A percentile compares a stretch with the other conserved stretches of the same genome.
These are phyloP conservation scores for Neltuma alba DNA, from an alignment of 306 rosid genomes.

Conservation along the genomic window DNA sequence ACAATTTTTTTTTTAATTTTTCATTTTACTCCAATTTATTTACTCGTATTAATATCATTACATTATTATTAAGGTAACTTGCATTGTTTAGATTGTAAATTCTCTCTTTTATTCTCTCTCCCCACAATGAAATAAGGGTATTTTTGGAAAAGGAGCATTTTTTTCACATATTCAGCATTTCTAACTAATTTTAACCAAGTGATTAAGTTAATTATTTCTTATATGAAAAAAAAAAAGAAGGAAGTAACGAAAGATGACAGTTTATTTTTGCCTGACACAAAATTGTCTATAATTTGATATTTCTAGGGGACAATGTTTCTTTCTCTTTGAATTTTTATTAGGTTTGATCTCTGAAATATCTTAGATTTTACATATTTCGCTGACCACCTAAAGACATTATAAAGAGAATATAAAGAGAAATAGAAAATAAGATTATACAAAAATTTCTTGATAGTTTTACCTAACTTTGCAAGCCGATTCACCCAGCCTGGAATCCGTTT, in stretches of 20 bases:
- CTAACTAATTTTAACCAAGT: too few relatives aligned
- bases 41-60: too few relatives aligned
- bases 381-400: not conserved
- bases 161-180: too few relatives aligned
- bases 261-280: not conserved
- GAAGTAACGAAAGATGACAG: not conserved
- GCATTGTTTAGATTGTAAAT: too few relatives aligned
- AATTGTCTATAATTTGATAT: not conserved
- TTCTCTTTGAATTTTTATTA: not conserved
- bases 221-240: too few relatives aligned
- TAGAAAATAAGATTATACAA: not conserved
- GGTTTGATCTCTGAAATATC: not conserved
- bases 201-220: too few relatives aligned
- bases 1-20: too few relatives aligned
- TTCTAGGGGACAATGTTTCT: not conserved
- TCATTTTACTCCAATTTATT: too few relatives aligned
- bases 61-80: too few relatives aligned
- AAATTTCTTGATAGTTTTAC: constrained; percentile 38
- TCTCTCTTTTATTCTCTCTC: too few relatives aligned
- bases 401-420: not conserved
- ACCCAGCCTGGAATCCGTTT: constrained; percentile 91
- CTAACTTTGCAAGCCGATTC: constrained; percentile 91
- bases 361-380: not conserved
- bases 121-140: too few relatives aligned
- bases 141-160: too few relatives aligned